These are phyloP conservation scores for Meyerozyma sp. DNA, from an alignment of 1,139 yeast species.

Conservation along the genomic window DNA sequence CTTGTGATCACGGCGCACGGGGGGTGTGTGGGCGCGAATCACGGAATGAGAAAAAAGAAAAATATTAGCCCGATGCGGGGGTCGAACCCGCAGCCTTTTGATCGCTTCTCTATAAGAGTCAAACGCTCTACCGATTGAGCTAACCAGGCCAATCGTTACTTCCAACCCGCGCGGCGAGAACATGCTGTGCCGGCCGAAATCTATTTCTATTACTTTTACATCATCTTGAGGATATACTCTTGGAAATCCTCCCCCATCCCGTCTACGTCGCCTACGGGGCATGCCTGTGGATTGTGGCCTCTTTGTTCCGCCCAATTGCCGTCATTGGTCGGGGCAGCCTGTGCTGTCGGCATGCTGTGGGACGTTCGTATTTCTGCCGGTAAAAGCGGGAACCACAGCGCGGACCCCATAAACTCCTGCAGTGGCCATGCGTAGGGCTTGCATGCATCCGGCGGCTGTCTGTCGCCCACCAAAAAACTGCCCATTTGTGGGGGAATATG, in stretches of 20 bases:
- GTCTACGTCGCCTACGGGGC: neutral
- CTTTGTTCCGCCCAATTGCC: neutral
- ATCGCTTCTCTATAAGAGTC: slow-evolving; percentile 19
- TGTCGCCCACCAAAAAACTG: neutral
- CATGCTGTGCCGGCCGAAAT: neutral
- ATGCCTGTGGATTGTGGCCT: neutral
- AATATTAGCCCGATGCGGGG: slow-evolving; percentile 16
- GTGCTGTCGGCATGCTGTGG: neutral
- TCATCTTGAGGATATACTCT: neutral
- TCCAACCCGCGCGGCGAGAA: neutral
- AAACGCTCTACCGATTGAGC: slow-evolving; percentile 26
- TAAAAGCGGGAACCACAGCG: neutral
- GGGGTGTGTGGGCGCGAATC: neutral
- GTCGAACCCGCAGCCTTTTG: slow-evolving; percentile 20
- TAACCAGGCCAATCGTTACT: slow-evolving; percentile 15
- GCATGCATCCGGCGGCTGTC: neutral
- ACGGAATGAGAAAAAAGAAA: slow-evolving; percentile 2
- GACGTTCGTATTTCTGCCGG: neutral
- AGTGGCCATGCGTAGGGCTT: neutral
- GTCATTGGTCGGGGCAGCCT: neutral
- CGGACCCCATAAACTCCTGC: neutral
- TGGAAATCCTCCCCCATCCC: neutral
- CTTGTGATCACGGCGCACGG: no score
- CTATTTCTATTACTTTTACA: neutral
- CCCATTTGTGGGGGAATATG: neutral